Evolutionary conservation across 2,329 filamentous ascomycete species (phyloP).

Genomic region (Elsinoe australis): DNA sequence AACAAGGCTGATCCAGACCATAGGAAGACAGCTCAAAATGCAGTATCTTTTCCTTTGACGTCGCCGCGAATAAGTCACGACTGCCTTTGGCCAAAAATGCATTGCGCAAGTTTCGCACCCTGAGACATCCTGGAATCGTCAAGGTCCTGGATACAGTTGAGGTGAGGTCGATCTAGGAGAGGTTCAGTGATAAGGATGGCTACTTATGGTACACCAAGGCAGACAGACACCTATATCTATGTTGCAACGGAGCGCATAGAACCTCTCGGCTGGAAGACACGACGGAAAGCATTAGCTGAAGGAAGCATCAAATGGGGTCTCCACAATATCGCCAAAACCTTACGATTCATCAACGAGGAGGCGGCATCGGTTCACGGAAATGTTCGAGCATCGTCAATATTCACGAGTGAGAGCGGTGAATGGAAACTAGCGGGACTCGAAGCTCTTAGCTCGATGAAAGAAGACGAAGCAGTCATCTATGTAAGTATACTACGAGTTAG

Average conservation of each 20-base stretch:
- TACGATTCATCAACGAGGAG: conserved; percentile 95
- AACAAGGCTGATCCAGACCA: conserved; percentile 19
- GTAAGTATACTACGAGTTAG: conserved; percentile 36
- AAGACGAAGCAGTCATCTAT: conserved; percentile 89
- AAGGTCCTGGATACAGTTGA: conserved; percentile 92
- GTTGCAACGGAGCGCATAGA: conserved; percentile 87
- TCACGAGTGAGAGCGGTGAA: conserved; percentile 90
- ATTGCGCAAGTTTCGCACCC: conserved; percentile 82
- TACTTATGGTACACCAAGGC: conserved; percentile 32
- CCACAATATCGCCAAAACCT: conserved; percentile 75
- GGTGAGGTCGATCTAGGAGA: conserved; percentile 43
- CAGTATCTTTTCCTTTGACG: conserved; percentile 95
- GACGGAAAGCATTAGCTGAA: conserved; percentile 74
- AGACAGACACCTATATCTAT: conserved; percentile 93
- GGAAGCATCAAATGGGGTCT: conserved; percentile 97
- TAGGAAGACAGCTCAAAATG: conserved; percentile 91
- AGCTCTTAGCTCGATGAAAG: conserved; percentile 86
- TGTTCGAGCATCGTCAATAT: conserved; percentile 77
- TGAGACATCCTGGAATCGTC: conserved; percentile 90
- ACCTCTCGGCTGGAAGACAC: conserved; percentile 83
- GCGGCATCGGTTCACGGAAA: conserved; percentile 85
- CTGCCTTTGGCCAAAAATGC: conserved; percentile 88
- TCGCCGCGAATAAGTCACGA: conserved; percentile 68
- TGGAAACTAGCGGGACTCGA: conserved; percentile 97
- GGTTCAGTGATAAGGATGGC: conserved; percentile 15